Evolutionary conservation across 192 early-diverging fungal genomes (phyloP), one percentile per base, ranked within the genome.

Genomic region (Coemansia furcata): DNA sequence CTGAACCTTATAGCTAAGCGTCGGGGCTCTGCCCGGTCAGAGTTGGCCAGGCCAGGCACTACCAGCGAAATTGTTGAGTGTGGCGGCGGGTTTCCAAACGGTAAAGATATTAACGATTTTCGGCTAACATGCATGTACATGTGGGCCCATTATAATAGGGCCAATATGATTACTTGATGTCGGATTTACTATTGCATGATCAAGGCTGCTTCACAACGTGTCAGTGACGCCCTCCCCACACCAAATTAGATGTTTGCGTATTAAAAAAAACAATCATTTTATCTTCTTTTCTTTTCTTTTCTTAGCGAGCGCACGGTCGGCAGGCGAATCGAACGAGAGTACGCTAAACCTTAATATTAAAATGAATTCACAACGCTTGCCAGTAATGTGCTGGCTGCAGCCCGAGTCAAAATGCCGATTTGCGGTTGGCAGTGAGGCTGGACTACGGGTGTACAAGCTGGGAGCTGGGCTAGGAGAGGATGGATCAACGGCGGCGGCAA

Each of bases 351-450:
- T 33, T 8, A 32, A 57, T 32, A 33, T 33, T 35, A 33, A 30
- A 17, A 57, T 57, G 54, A 32, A 57, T 6, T 33, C 30, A 23
- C 67, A 44, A n/a, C 35, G 55, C 6, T 35, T 43, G 37, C 66
- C 75, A 8, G 75, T 69, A 55, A 63, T 77, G 75, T 57, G 69
- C 68, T 82, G 80, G 80, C 35, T 77, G 68, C 74, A 73, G 67
- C 80, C 74, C 46, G 68, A 73, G 26, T 64, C 54, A 26, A 57
- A 64, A 30, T 60, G 71, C 29, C 74, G 65, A 4, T 57, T 82
- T 44, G 80, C 49, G 14, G 60, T 77, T 8, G 72, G 75, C 11
- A 71, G 42, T 57, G 66, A 71, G 26, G 50, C 46, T 4, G 80
- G 75, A 23, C 66, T 82, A 29, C 67, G 74, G 7, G 39, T 77